Base-by-base conservation (phyloP, 176 grass and related monocot species). In the Bolboschoenus planiculmis region DNA sequence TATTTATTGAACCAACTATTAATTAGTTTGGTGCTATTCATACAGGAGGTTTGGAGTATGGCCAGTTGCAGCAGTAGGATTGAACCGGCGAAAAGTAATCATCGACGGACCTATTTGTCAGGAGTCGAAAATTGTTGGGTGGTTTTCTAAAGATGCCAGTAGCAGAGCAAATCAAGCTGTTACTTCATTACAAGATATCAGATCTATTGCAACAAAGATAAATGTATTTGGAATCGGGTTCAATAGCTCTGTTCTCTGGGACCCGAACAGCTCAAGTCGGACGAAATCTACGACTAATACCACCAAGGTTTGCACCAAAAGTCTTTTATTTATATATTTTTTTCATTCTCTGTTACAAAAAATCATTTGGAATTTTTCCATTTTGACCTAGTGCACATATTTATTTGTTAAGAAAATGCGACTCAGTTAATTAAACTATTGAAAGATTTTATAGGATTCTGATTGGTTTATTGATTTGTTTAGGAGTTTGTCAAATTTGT, bases 171-270 rank as follows among this genome's bases (percentile, higher is more conserved):
- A 27, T 46, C 20, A 82, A 6, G 57, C 0, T 16, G 11, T 21
- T 53, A 7, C 30, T 74, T 51, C 55, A 42, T 40, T 62, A 42
- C 78, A 63, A 81, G 78, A 81, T 44, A 7, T 81, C 58, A 60
- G 51, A 51, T 88, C 65, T 18, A 74, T 62, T 8, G 44, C 80
- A 81, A 53, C 55, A 9, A 82, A 59, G 79, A 88, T 92, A 15
- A 86, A 83, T 66, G 70, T 87, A 0, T 88, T 87, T 5, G 83
- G 77, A 37, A 27, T 94, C 51, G 90, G 85, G 4, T 97, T 97
- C 83, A 70, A 88, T 37, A 94, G 94, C 59, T 87, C 91, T 8
- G 56, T 92, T 46, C 72, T 97, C 13, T 97, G 94, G 92, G 90
- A 94, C 31, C 88, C 57, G 0, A 82, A 78, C 33, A 85, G 88